Evolutionary conservation across 371 early-diverging fungal genomes (phyloP).

Genomic region (Saksenaea oblongispora): DNA sequence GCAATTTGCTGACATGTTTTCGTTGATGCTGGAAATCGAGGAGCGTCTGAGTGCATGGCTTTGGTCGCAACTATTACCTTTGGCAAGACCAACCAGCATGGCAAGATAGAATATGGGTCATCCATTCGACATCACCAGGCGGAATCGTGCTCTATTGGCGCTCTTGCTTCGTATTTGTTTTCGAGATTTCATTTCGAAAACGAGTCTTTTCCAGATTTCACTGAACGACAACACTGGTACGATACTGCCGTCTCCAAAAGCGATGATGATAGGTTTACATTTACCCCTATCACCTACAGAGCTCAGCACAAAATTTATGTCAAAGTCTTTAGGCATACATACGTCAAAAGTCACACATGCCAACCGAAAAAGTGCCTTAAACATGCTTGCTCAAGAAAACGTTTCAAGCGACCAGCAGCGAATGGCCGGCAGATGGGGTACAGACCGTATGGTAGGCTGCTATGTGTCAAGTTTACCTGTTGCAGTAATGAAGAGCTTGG

Average conservation of each 20-base stretch:
- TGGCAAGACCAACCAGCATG: slow-evolving; percentile 8
- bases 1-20: slow-evolving; percentile 4
- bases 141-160: neutral
- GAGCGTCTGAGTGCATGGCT: neutral
- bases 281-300: neutral
- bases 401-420: slow-evolving; percentile 7
- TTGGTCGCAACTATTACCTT: neutral
- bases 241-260: neutral
- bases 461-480: slow-evolving; percentile 11
- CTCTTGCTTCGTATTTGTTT: neutral
- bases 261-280: neutral
- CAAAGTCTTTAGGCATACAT: neutral
- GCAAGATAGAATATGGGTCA: slow-evolving; percentile 10
- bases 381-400: slow-evolving; percentile 10
- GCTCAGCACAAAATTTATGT: slow-evolving; percentile 1
- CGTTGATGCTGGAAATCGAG: neutral
- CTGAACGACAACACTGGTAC: neutral
- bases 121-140: neutral
- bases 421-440: slow-evolving; percentile 9
- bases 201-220: slow-evolving; percentile 1
- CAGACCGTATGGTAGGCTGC: slow-evolving; percentile 13
- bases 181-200: slow-evolving; percentile 9
- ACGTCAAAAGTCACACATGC: slow-evolving; percentile 8
- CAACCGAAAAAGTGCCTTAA: slow-evolving; percentile 8
- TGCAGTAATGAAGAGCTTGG: slow-evolving; percentile 9